phyloP scores from a whole-genome alignment of 208 protist species.

The Naegleria lovaniensis region DNA sequence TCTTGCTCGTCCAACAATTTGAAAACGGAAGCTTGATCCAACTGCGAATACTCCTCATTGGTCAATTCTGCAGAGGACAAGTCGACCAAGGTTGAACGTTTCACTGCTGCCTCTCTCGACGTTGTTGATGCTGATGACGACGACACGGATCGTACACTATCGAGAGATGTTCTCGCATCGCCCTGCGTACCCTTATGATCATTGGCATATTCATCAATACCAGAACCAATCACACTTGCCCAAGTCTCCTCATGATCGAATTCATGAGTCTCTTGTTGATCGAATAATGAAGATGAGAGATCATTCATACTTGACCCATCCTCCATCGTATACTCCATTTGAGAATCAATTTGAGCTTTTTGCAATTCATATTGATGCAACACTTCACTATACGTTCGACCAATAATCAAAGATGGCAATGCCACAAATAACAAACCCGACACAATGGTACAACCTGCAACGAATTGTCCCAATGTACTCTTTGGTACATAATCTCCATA shows the following conservation, averaged over 20 bases:
- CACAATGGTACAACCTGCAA: background rate
- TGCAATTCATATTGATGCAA: background rate
- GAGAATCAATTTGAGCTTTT: background rate
- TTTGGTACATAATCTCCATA: background rate
- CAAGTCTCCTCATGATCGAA: no score
- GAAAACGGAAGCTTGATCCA: background rate
- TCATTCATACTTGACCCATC: no score
- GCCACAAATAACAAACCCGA: background rate
- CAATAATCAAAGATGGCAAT: background rate
- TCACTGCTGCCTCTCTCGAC: no score
- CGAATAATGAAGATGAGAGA: no score
- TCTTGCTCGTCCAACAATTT: background rate
- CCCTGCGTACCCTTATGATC: background rate
- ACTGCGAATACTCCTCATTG: background rate
- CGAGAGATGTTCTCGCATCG: no score
- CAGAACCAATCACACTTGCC: no score
- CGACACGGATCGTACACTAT: background rate
- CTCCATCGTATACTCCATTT: background rate
- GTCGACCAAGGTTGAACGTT: no score
- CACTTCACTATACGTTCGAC: background rate
- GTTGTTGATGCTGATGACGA: no score
- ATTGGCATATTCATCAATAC: background rate
- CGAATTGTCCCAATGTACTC: background rate
- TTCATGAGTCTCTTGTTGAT: no score
- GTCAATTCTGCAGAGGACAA: no score